Evolutionary conservation across 768 basidiomycete genomes (phyloP).

Genomic region (Chalciporus pseudorubinellus): DNA sequence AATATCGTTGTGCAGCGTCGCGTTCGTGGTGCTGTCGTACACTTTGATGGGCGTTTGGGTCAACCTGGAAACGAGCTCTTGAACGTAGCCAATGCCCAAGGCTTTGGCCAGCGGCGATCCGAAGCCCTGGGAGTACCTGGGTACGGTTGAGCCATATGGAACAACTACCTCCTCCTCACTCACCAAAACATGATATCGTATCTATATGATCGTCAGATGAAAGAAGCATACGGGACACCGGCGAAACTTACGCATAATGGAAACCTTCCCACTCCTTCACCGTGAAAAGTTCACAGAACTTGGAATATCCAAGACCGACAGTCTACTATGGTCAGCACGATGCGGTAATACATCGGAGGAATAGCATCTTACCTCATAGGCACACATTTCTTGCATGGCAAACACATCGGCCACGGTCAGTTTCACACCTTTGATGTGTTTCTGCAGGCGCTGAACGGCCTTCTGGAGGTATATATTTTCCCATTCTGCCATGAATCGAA

Average conservation of each 20-base stretch:
- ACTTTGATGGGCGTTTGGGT: slow-evolving; percentile 64
- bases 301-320: slow-evolving; percentile 82
- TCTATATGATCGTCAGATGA: not conserved
- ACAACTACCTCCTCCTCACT: slow-evolving; percentile 2
- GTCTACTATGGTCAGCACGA: slow-evolving; percentile 43
- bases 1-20: slow-evolving; percentile 62
- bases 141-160: not conserved
- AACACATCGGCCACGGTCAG: slow-evolving; percentile 65
- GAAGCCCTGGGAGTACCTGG: slow-evolving; percentile 63
- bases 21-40: slow-evolving; percentile 79
- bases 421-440: slow-evolving; percentile 54
- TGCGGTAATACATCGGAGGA: not conserved
- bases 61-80: slow-evolving; percentile 78
- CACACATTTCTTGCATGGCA: slow-evolving; percentile 72
- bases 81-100: slow-evolving; percentile 71
- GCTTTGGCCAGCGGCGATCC: slow-evolving; percentile 73
- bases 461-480: slow-evolving; percentile 62
- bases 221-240: not conserved
- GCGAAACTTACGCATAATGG: slow-evolving; percentile 63
- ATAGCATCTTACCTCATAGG: slow-evolving; percentile 59
- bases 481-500: slow-evolving; percentile 59
- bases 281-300: slow-evolving; percentile 85
- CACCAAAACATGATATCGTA: slow-evolving; percentile 6
- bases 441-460: slow-evolving; percentile 55
- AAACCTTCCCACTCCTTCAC: slow-evolving; percentile 89